These are phyloP conservation scores for Eimeria falciformis DNA, from an alignment of 169 alveolate species.

Conservation along the genomic window DNA sequence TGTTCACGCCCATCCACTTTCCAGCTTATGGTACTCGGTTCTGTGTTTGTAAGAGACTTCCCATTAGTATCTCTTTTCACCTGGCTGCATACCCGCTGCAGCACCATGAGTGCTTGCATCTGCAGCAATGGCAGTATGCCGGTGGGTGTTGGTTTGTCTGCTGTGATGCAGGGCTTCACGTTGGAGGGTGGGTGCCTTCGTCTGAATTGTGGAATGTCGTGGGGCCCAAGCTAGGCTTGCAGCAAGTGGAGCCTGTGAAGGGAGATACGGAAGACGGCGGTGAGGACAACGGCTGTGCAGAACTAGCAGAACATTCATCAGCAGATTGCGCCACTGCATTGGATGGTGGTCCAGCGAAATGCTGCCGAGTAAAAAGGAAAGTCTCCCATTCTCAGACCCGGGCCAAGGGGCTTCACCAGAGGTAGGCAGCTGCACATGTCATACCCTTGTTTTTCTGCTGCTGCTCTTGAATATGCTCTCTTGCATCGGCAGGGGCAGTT, in stretches of 20 bases:
- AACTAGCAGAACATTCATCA: neutral
- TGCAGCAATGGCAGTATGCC: neutral
- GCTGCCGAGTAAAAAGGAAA: neutral
- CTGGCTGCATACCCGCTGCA: neutral
- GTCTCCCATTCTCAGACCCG: slow-evolving; percentile 43
- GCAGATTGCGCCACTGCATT: neutral
- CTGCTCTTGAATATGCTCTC: neutral
- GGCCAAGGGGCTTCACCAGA: slow-evolving; percentile 57
- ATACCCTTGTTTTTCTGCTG: too few species aligned
- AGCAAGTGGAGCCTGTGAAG: neutral
- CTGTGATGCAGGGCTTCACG: slow-evolving; percentile 60
- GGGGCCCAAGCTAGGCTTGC: neutral
- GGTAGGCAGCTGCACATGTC: slow-evolving; percentile 48
- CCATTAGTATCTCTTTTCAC: too few species aligned
- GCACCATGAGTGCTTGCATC: neutral
- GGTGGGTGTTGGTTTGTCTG: neutral
- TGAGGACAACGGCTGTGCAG: neutral
- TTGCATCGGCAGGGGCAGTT: neutral
- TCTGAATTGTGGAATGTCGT: slow-evolving; percentile 1
- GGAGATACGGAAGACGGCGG: neutral
- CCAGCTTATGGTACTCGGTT: too few species aligned
- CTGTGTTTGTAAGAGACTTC: too few species aligned
- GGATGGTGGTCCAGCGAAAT: neutral
- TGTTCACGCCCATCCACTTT: too few species aligned
- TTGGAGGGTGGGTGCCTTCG: slow-evolving; percentile 66